Evolutionary conservation across 306 rosid species (phyloP).

Genomic region (Medicago ruthenica): DNA sequence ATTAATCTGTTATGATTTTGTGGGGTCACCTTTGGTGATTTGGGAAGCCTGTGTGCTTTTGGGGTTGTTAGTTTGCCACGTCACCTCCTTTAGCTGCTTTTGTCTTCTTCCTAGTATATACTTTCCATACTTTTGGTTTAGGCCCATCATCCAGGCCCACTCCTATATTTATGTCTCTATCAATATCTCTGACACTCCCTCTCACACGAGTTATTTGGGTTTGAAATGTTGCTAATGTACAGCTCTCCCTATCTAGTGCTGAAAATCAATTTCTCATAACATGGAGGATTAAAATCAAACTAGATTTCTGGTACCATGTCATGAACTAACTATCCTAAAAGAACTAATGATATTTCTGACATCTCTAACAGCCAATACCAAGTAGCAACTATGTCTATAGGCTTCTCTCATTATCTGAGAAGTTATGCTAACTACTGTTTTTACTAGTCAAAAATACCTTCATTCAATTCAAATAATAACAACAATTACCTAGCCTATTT

Average conservation of each 20-base stretch:
- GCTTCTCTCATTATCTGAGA: conserved; percentile 3
- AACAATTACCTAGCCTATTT: neutral
- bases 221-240: neutral
- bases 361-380: too few relatives aligned
- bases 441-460: neutral
- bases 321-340: neutral
- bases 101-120: too few relatives aligned
- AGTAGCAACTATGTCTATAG: neutral
- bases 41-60: too few relatives aligned
- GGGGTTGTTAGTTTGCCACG: too few relatives aligned
- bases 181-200: neutral
- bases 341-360: neutral
- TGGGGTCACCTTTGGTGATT: too few relatives aligned
- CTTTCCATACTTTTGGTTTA: too few relatives aligned
- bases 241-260: neutral
- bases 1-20: too few relatives aligned
- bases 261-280: neutral
- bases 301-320: neutral
- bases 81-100: too few relatives aligned
- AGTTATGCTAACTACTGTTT: neutral
- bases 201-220: neutral
- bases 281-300: neutral
- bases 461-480: neutral
- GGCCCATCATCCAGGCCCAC: too few relatives aligned
- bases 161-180: too few relatives aligned